Evolutionary conservation across 2,329 filamentous ascomycete species (phyloP).

Genomic region (Sporothrix protearum): DNA sequence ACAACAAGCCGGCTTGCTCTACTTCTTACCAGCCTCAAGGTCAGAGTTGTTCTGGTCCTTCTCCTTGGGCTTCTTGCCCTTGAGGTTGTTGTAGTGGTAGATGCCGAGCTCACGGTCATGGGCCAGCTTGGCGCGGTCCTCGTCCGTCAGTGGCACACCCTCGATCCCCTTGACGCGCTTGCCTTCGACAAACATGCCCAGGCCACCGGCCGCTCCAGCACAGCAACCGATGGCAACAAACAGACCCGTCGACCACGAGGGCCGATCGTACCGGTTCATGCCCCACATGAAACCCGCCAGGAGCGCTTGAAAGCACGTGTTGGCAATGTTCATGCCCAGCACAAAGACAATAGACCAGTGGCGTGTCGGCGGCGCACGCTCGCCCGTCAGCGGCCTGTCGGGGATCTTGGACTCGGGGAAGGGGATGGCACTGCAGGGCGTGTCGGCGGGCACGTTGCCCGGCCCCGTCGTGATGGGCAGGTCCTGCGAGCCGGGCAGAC

Average conservation of each 20-base stretch:
- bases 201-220: conserved; percentile 64
- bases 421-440: conserved; percentile 52
- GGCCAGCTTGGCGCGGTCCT: conserved; percentile 50
- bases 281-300: conserved; percentile 82
- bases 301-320: conserved; percentile 72
- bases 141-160: conserved; percentile 61
- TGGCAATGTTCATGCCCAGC: conserved; percentile 73
- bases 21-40: conserved; percentile 28
- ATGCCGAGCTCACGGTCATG: conserved; percentile 54
- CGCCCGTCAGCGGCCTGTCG: conserved; percentile 65
- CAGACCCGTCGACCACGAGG: conserved; percentile 73
- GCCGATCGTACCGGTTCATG: conserved; percentile 67
- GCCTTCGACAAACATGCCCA: conserved; percentile 68
- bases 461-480: conserved; percentile 54
- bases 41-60: conserved; percentile 31
- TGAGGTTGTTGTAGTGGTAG: conserved; percentile 56
- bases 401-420: conserved; percentile 62
- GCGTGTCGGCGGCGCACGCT: conserved; percentile 62
- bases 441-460: conserved; percentile 43
- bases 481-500: conserved; percentile 62
- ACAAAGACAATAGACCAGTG: conserved; percentile 77
- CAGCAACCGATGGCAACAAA: conserved; percentile 73
- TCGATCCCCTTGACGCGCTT: conserved; percentile 69
- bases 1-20: not conserved
- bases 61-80: conserved; percentile 49